phyloP scores from a whole-genome alignment of 83 land plant species.

The Diphasiastrum complanatum region DNA sequence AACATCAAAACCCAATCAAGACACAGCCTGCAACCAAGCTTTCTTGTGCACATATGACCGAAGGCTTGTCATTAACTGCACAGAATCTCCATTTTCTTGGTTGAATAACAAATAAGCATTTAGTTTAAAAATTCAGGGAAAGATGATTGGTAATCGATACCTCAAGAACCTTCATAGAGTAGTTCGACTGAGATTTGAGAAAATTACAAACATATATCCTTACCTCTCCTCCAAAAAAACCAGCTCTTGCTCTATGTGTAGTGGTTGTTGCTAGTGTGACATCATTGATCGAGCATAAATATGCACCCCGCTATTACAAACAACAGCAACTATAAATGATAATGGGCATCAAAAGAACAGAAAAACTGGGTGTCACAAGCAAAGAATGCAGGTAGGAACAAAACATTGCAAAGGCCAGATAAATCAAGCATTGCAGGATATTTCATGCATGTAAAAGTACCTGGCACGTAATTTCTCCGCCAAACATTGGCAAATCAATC shows the following conservation, averaged over 20 bases:
- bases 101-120: no score
- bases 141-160: no score
- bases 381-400: no score
- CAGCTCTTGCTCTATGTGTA: slow-evolving; percentile 50
- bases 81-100: no score
- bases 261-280: slow-evolving; percentile 50
- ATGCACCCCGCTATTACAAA: slow-evolving; percentile 73
- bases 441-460: slow-evolving; percentile 33
- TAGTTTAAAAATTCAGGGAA: no score
- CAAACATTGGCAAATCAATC: slow-evolving; percentile 80
- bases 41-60: no score
- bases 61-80: no score
- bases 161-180: no score
- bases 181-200: neutral
- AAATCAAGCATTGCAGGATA: no score
- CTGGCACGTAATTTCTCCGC: slow-evolving; percentile 84
- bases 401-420: neutral
- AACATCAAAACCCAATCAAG: no score
- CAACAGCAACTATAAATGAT: neutral
- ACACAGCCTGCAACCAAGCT: no score
- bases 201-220: slow-evolving; percentile 5
- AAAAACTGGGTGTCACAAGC: no score
- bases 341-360: neutral
- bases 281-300: slow-evolving; percentile 78
- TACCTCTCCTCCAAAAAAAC: slow-evolving; percentile 55